Base-by-base conservation (phyloP, 768 basidiomycete genomes). In the Ramaria sp. region DNA sequence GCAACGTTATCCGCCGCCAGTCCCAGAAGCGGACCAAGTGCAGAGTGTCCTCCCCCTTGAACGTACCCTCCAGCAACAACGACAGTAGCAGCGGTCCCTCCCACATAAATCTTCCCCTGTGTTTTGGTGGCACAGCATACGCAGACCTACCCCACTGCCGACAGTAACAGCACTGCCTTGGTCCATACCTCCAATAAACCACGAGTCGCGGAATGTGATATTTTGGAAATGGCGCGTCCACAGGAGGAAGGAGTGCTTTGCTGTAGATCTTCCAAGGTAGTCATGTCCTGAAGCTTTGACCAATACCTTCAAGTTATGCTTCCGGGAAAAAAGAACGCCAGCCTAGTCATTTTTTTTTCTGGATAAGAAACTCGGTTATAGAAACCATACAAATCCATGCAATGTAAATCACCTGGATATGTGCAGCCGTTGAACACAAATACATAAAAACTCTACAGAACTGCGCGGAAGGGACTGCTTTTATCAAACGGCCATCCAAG, bases 51-150 rank as follows among this genome's bases (percentile, higher is more conserved):
- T 3, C 73, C 75, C 10, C 78, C 78, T 27, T 68, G 61, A 3
- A 73, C 51, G 73, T 74, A 79, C 20, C 76, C 77, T 32, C 74
- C 76, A 15, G 71, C 69, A 25, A 75, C 69, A 38, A 75, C 77
- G 3, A 78, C 67, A 4, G 74, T 70, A 0, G 34, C 15, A 8
- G 70, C 70, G 5, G 67, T 15, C 8, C 72, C 77, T 5, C 79
- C 79, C 5, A 78, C 68, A 20, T 79, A 64, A 43, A 70, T 61
- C 5, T 71, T 69, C 0, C 66, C 67, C n/a, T 72, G 59, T 4
- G 63, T 58, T 18, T 73, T 62, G 6, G 66, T 71, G 5, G 69
- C 68, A 78, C 0, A 70, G 71, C 45, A 74, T 71, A n/a, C 57
- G 42, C 73, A 74, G 78, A 55, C 74, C 72, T 2, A 76, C 73